phyloP scores from a whole-genome alignment of 208 protist species.

The Wallacemonas sp. region DNA sequence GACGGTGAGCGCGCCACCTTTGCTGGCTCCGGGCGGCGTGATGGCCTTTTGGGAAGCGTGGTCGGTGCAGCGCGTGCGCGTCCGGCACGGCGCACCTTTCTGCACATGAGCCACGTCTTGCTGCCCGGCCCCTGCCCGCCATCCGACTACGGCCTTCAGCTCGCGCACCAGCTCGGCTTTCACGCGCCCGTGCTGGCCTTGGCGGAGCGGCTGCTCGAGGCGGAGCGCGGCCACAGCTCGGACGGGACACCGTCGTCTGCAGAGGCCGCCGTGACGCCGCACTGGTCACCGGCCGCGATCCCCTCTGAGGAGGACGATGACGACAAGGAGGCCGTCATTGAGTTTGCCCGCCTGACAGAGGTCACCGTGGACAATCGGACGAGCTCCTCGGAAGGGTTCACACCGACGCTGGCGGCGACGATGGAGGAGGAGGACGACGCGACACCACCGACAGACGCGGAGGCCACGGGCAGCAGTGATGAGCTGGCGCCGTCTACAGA shows the following conservation, averaged over 20 bases:
- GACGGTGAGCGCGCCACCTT: no score
- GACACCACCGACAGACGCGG: neutral
- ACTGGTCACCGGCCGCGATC: no score
- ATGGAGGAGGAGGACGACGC: neutral
- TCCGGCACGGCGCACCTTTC: constrained; percentile 6
- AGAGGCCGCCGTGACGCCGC: no score
- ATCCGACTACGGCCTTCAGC: constrained; percentile 65
- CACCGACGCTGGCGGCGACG: no score
- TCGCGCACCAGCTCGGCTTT: constrained; percentile 51
- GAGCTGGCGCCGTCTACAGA: no score
- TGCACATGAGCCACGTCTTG: constrained; percentile 33
- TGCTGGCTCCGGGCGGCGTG: no score
- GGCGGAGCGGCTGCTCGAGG: constrained; percentile 28
- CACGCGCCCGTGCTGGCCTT: constrained; percentile 41
- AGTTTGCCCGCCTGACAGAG: neutral
- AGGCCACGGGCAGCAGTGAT: neutral
- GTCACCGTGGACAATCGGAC: neutral
- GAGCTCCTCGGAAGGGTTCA: neutral
- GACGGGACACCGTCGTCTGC: no score
- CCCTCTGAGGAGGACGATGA: no score
- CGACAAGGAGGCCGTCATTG: neutral
- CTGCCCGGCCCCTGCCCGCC: constrained; percentile 52
- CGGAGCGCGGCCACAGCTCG: no score
- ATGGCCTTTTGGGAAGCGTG: no score
- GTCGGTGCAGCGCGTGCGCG: neutral